Evolutionary conservation across 768 basidiomycete genomes (phyloP).

Genomic region (Phanerodontia chrysosporium): DNA sequence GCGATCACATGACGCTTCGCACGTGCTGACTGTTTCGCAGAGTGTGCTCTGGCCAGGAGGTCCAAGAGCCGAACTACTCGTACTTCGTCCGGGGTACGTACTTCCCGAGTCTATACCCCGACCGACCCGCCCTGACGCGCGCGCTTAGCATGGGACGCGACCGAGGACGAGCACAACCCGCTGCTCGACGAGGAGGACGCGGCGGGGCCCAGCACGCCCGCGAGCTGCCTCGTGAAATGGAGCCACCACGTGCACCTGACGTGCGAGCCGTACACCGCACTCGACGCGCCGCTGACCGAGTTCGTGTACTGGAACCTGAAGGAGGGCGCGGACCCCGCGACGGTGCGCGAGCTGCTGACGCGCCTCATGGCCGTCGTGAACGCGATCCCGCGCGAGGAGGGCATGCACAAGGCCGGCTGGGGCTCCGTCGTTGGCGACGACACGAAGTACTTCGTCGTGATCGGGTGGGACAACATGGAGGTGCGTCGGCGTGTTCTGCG

Average conservation of each 20-base stretch:
- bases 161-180: background rate
- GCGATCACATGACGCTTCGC: background rate
- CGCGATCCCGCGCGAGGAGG: slow-evolving; percentile 6
- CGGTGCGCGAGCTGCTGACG: slow-evolving; percentile 6
- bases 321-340: background rate
- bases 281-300: slow-evolving; percentile 9
- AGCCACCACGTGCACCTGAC: slow-evolving; percentile 2
- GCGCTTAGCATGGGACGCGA: slow-evolving; percentile 6
- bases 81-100: slow-evolving; percentile 1
- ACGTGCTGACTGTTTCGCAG: background rate
- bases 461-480: slow-evolving; percentile 15
- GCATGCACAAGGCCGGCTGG: slow-evolving; percentile 12
- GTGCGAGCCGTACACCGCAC: slow-evolving; percentile 6
- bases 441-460: slow-evolving; percentile 8
- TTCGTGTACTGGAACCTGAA: slow-evolving; percentile 11
- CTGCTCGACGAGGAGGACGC: background rate
- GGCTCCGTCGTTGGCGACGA: slow-evolving; percentile 7
- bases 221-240: background rate
- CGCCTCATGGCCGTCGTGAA: slow-evolving; percentile 6
- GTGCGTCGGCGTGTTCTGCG: background rate
- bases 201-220: background rate
- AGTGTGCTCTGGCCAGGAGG: background rate
- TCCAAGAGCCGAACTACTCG: background rate
- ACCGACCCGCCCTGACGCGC: background rate
- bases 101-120: background rate